Evolutionary conservation across 306 rosid species (phyloP), one percentile per base, ranked within the genome.

Genomic region (Dalbergia cochinchinensis): DNA sequence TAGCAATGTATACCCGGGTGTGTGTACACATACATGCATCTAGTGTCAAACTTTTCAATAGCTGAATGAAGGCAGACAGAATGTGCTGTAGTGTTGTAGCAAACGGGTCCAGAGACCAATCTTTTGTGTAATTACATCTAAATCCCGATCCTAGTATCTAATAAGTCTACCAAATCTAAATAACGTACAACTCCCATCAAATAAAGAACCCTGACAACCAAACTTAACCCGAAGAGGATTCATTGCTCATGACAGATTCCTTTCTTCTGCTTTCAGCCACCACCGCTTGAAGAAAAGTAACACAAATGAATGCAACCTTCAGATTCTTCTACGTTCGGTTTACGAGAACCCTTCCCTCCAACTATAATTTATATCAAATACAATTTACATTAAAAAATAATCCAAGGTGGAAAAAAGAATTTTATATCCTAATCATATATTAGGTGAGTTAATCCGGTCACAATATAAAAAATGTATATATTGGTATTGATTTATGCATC

Each of bases 231-330:
- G 4, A 4, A 14, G 4, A 18, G 16, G 5, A 11, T 18, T 44
- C 39, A 31, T 34, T 57, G 53, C 11, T 42, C 48, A 39, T 3
- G 11, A 58, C 31, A 60, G 69, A 44, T 44, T 12, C 78, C 78
- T 74, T 60, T 53, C 78, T 74, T 74, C 47, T 14, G n/a, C 69
- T 33, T 59, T 59, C 78, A 26, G 45, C 78, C 16, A 60, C 10
- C 42, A 60, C 10, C 42, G 26, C 33, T 59, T 41, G 42, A 4
- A 22, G 26, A 58, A 37, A 39, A 39, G 67, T 35, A 39, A 47
- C 53, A 2, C n/a, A 42, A 59, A 15, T 8, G 7, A 20, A 37
- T 4, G 41, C 7, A 37, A 37, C 31, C 31, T 26, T 26, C 31
- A 26, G 31, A 26, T 26, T 26, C 16, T 42, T 19, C 72, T 13